Percentiles rank a stretch among this genome's conserved stretches.
phyloP scores from a whole-genome alignment of 176 grass and related monocot species.

The Avena atlantica region DNA sequence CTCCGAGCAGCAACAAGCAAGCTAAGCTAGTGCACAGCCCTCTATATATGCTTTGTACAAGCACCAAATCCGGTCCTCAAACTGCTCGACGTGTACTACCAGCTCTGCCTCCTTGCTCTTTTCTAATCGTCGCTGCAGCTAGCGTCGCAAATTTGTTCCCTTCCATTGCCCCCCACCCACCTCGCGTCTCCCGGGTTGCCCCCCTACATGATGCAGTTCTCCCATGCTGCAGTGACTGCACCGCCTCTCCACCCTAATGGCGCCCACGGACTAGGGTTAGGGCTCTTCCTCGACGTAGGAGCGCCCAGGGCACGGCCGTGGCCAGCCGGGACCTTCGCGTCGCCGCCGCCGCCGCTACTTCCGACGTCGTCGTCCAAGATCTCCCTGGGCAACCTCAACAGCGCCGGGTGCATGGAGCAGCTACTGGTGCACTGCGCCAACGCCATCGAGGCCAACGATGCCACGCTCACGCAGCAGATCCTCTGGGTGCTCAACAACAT shows the following conservation, averaged over 20 bases:
- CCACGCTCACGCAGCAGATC: conserved; percentile 94
- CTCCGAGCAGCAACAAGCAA: conserved; percentile 49
- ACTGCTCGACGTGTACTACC: conserved; percentile 59
- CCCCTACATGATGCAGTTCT: conserved; percentile 97
- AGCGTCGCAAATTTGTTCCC: conserved; percentile 29
- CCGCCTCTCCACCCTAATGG: conserved; percentile 57
- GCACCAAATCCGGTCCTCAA: conserved; percentile 80
- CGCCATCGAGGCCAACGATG: conserved; percentile 95
- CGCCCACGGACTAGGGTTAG: conserved; percentile 53
- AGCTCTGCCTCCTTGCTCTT: conserved; percentile 37
- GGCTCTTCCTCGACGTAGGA: conserved; percentile 60
- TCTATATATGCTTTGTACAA: conserved; percentile 98
- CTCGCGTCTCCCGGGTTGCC: not conserved
- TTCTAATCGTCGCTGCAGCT: conserved; percentile 49
- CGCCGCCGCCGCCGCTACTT: conserved; percentile 45
- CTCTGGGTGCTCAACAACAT: conserved; percentile 99
- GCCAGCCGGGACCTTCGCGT: conserved; percentile 45
- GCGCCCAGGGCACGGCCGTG: conserved; percentile 47
- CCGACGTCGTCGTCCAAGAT: conserved; percentile 42
- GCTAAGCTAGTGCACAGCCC: conserved; percentile 61
- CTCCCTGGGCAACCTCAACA: conserved; percentile 77
- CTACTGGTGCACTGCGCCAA: conserved; percentile 97
- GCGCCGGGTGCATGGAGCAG: conserved; percentile 91
- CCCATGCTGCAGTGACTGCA: conserved; percentile 64
- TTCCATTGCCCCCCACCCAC: conserved; percentile 20